These are phyloP conservation scores for Paecilomyces sp. DNA, from an alignment of 2,329 filamentous ascomycete species.

Conservation along the genomic window DNA sequence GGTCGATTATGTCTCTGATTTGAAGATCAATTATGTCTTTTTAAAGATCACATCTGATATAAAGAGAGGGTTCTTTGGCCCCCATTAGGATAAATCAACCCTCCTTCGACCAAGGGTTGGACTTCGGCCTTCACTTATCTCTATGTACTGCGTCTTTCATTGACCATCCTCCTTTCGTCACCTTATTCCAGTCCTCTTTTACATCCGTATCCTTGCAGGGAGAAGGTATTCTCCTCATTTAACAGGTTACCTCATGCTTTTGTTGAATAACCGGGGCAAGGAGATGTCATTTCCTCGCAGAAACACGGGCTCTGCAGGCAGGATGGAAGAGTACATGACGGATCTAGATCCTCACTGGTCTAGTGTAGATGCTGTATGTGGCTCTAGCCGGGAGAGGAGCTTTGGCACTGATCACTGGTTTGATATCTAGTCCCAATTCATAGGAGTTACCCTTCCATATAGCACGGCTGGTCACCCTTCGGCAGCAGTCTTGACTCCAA, in stretches of 20 bases:
- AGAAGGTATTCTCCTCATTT: slow-evolving; percentile 6
- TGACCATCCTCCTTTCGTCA: neutral
- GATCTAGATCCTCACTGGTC: slow-evolving; percentile 20
- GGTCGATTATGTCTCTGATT: slow-evolving; percentile 10
- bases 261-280: slow-evolving; percentile 12
- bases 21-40: neutral
- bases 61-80: neutral
- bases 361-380: slow-evolving; percentile 23
- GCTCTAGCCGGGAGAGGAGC: neutral
- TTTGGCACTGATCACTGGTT: slow-evolving; percentile 5
- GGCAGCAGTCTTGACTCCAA: slow-evolving; percentile 26
- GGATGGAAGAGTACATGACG: slow-evolving; percentile 22
- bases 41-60: neutral
- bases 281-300: slow-evolving; percentile 21
- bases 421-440: slow-evolving; percentile 17
- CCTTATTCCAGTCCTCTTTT: slow-evolving; percentile 13
- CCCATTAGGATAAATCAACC: neutral
- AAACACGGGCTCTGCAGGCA: slow-evolving; percentile 7
- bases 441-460: slow-evolving; percentile 23
- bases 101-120: slow-evolving; percentile 2
- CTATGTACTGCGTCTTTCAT: neutral
- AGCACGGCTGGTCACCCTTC: slow-evolving; percentile 23
- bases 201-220: slow-evolving; percentile 10
- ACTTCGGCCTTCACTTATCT: neutral
- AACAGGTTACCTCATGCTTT: slow-evolving; percentile 20